Evolutionary conservation across 208 protist species (phyloP).

Genomic region (Acanthamoeba lenticulata): DNA sequence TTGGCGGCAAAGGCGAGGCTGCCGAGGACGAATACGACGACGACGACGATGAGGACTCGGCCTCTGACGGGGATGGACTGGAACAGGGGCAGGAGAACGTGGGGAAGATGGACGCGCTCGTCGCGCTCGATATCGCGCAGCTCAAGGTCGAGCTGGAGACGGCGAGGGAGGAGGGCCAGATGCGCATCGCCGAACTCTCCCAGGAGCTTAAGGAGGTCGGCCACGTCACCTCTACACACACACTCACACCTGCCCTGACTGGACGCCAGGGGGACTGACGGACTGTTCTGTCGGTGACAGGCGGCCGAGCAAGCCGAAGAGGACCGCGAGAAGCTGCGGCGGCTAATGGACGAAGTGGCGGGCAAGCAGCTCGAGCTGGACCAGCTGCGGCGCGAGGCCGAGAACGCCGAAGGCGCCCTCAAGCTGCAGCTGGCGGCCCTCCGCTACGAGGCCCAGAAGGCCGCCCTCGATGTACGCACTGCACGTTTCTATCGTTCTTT

Average conservation of each 20-base stretch:
- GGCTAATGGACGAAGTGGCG: background rate
- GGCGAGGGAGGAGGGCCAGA: background rate
- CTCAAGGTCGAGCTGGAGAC: conserved; percentile 48
- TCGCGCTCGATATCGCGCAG: background rate
- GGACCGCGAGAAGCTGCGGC: background rate
- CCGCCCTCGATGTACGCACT: background rate
- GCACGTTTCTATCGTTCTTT: background rate
- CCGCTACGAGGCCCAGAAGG: conserved; percentile 24
- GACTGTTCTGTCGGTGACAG: background rate
- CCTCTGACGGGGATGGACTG: too few relatives aligned
- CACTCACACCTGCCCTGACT: background rate
- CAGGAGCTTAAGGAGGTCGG: background rate
- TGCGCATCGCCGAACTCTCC: conserved; percentile 8
- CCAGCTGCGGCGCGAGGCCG: background rate
- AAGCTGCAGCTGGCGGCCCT: background rate
- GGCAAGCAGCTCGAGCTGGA: background rate
- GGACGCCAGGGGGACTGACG: background rate
- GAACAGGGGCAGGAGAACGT: background rate
- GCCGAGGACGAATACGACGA: background rate
- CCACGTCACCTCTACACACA: background rate
- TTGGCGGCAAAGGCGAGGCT: background rate
- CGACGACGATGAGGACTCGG: background rate
- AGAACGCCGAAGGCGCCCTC: background rate
- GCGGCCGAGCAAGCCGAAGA: conserved; percentile 21
- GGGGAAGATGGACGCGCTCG: background rate